phyloP scores from a whole-genome alignment of 352 stramenopile genomes.

The Phytopythium litorale region DNA sequence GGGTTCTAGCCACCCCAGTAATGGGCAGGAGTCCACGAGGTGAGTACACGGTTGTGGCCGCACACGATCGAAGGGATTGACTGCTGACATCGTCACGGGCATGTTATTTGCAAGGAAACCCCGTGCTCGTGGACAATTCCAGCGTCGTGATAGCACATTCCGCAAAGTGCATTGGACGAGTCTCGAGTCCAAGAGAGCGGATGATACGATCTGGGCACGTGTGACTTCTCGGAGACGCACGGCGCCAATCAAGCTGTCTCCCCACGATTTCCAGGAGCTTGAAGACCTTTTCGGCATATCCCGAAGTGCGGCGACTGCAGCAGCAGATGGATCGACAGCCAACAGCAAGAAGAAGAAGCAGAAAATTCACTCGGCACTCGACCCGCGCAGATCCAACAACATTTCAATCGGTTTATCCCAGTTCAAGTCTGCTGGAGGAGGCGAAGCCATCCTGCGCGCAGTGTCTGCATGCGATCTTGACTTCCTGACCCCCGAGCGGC shows the following conservation, averaged over 20 bases:
- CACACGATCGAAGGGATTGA: background rate
- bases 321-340: constrained; percentile 12
- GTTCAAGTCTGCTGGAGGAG: constrained; percentile 57
- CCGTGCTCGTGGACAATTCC: constrained; percentile 12
- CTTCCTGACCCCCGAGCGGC: constrained; percentile 55
- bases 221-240: constrained; percentile 56
- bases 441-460: constrained; percentile 40
- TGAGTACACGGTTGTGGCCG: background rate
- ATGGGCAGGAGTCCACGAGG: background rate
- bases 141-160: constrained; percentile 45
- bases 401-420: constrained; percentile 78
- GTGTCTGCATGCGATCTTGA: constrained; percentile 50
- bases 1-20: background rate
- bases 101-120: constrained; percentile 8
- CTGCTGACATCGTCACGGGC: background rate
- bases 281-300: constrained; percentile 48
- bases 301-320: constrained; percentile 6
- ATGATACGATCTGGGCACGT: constrained; percentile 70
- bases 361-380: constrained; percentile 46
- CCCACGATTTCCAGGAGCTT: constrained; percentile 65
- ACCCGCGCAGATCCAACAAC: constrained; percentile 75
- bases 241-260: constrained; percentile 65
- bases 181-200: constrained; percentile 50
- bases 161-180: constrained; percentile 83
- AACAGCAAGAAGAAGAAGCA: constrained; percentile 24